Conservation (phyloP, 2,329 filamentous ascomycete species). For the Verticillium longisporum region DNA sequence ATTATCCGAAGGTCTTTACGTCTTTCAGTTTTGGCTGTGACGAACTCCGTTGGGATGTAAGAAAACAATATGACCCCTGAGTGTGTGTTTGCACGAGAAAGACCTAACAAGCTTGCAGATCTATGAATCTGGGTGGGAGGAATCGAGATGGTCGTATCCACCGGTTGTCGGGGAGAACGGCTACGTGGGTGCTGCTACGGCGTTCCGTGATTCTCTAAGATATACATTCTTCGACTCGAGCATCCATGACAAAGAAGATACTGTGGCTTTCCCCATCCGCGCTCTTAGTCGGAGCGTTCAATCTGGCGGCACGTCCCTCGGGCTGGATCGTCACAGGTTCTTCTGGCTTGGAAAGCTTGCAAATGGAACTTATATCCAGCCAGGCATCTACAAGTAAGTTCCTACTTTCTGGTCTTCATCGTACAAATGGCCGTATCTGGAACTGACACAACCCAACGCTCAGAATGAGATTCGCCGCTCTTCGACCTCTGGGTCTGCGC, state of each 20-base stretch:
- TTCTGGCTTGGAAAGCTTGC: slow-evolving; percentile 37
- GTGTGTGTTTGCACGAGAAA: background rate
- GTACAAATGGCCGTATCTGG: too few relatives aligned
- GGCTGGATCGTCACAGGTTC: slow-evolving; percentile 14
- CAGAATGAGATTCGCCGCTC: slow-evolving; percentile 17
- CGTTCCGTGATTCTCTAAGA: slow-evolving; percentile 2
- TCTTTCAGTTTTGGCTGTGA: slow-evolving; percentile 13
- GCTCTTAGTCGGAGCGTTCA: background rate
- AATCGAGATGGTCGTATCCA: slow-evolving; percentile 1
- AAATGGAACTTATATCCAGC: slow-evolving; percentile 30
- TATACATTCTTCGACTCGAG: background rate
- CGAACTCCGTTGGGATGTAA: slow-evolving; percentile 7
- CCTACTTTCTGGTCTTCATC: too few relatives aligned
- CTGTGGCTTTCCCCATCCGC: background rate
- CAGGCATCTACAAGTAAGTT: slow-evolving; percentile 30
- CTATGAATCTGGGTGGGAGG: background rate
- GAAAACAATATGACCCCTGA: background rate
- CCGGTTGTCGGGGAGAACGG: slow-evolving; percentile 3
- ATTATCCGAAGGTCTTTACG: slow-evolving; percentile 12
- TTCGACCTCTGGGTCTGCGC: slow-evolving; percentile 17
- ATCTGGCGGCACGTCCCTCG: background rate
- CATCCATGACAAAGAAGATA: background rate
- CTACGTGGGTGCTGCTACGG: slow-evolving; percentile 1
- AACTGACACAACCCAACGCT: slow-evolving; percentile 7
- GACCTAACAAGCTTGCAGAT: background rate